Base-by-base conservation (phyloP, 805 yeast genomes). In the Candida michaelii region DNA sequence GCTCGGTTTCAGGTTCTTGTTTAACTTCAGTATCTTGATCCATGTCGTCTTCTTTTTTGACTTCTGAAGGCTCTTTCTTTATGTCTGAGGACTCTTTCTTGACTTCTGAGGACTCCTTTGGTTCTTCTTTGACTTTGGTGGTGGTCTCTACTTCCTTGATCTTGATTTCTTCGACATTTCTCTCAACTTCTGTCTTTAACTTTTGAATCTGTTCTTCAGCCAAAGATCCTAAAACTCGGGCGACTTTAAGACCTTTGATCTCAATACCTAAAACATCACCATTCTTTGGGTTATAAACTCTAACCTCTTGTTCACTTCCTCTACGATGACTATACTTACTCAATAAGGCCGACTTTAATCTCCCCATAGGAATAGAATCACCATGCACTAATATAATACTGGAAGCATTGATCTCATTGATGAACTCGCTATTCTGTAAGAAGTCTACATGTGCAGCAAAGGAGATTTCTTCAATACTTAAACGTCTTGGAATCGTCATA, bases 381-480 rank as follows among this genome's bases (percentile, higher is more conserved):
- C 99, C 99, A 63, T 93, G 99, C 2, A 93, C 99, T 42, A 93
- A 74, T 45, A 91, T 89, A 46, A 93, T 86, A 42, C 85, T 82
- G 45, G 77, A 77, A 0, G 99, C 96, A 45, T 85, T 84, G 2
- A 93, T 88, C 46, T 82, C 71, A 52, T 90, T 97, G 45, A 93
- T 93, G 57, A 93, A 93, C 43, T 85, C 87, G 1, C 96, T 72
- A 53, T 93, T 93, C 58, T 93, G 97, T 54, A 86, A 89, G 63
- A 85, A 93, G 60, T 93, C 99, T 16, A 93, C 99, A 64, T 93
- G 99, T 0, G 99, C 99, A n/a, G 99, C 98, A 73, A 93, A 93
- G 1, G 98, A 90, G 3, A 93, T 84, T 62, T 93, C 99, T 50
- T 91, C 97, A 13, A 93, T 83, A 36, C 77, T 79, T 43, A 95